A percentile compares a stretch with the other conserved stretches of the same genome.
These are phyloP conservation scores for Hippophae tibetana DNA, from an alignment of 306 rosid species.

Conservation along the genomic window DNA sequence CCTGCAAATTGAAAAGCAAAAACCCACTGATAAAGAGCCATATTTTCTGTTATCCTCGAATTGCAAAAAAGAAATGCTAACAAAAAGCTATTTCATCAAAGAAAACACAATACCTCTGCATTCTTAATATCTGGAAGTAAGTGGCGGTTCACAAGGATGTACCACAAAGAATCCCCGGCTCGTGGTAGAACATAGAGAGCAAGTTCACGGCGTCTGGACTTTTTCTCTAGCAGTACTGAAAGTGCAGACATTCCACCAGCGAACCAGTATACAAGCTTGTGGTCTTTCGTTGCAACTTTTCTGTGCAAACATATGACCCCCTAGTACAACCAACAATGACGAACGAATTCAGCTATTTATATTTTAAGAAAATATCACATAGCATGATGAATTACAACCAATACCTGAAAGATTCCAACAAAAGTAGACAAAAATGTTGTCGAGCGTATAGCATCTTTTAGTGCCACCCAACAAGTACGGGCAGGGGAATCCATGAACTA, in stretches of 20 bases:
- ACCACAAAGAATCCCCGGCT: constrained; percentile 89
- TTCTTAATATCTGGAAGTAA: constrained; percentile 72
- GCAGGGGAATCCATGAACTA: constrained; percentile 80
- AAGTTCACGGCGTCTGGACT: constrained; percentile 86
- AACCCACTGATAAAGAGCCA: not conserved
- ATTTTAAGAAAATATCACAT: constrained; percentile 1
- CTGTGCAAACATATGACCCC: constrained; percentile 82
- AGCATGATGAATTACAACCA: constrained; percentile 8
- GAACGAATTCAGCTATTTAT: constrained; percentile 16
- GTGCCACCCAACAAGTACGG: constrained; percentile 69
- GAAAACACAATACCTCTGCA: constrained; percentile 59
- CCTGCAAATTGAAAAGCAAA: constrained; percentile 32
- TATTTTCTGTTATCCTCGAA: no score
- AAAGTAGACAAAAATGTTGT: constrained; percentile 88
- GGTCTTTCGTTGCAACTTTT: constrained; percentile 73
- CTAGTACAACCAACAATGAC: constrained; percentile 22
- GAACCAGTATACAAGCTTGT: constrained; percentile 85
- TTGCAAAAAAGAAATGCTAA: no score
- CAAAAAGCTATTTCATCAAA: not conserved
- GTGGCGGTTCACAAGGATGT: constrained; percentile 83
- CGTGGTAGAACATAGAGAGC: constrained; percentile 97
- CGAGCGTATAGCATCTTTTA: constrained; percentile 73
- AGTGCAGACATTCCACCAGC: constrained; percentile 83
- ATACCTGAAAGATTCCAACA: constrained; percentile 93
- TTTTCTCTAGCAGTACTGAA: constrained; percentile 83